Base-by-base conservation (phyloP, 768 basidiomycete genomes). In the Mycena latifolia region DNA sequence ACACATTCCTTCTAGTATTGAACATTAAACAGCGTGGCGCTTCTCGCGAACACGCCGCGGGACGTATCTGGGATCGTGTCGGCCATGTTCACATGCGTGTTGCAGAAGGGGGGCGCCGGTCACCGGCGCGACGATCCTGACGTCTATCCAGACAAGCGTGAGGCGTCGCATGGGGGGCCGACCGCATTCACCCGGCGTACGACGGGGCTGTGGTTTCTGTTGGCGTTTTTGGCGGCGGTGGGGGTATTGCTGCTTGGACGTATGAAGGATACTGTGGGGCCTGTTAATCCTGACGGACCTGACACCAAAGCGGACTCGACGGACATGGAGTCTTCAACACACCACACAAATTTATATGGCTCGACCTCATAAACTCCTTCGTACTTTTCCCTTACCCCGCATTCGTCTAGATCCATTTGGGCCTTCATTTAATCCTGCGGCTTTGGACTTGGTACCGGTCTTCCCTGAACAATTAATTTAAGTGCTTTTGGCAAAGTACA, bases 81-180 rank as follows among this genome's bases (percentile, higher is more conserved):
- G 22, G 88, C 87, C 18, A 82, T 89, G 43, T 86, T 86, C 77
- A 86, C 85, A 61, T 80, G 81, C 25, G 83, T 84, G 14, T 79
- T 87, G 1, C 85, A 89, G 72, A 76, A 86, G 62, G 86, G 86
- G 35, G 80, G 80, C 12, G 87, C 88, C n/a, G n/a, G n/a, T n/a
- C 8, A 76, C 85, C 24, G 86, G 85, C 22, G 75, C 85, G 33
- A 84, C 88, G 17, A 79, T 80, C 27, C 79, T 86, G 27, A 81
- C 74, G 33, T 82, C 85, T n/a, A n/a, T n/a, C n/a, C n/a, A n/a
- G n/a, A 78, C 80, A 4, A 39, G 37, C 17, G 37, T 39, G 37
- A 39, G 37, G 15, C 37, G 37, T 39, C 37, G 4, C 37, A 8
- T 39, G 15, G n/a, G n/a, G n/a, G n/a, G n/a, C n/a, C n/a, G n/a